A percentile compares a stretch with the other conserved stretches of the same genome.
These are phyloP conservation scores for Ziziphus jujuba DNA, from an alignment of 306 rosid genomes.

Conservation along the genomic window DNA sequence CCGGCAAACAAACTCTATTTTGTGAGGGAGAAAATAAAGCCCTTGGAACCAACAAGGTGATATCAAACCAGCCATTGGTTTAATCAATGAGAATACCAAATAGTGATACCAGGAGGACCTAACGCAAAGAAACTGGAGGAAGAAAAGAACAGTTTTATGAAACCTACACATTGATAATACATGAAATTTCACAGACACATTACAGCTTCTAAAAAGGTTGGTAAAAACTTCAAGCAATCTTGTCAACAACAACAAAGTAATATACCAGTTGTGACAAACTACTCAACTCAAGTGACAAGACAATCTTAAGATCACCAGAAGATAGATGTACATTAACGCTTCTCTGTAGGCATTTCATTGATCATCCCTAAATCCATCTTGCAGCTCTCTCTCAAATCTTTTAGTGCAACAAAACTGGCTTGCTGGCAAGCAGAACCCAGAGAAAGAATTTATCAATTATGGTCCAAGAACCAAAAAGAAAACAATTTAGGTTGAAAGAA, in stretches of 20 bases:
- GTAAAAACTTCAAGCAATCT: neutral
- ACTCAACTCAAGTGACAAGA: slow-evolving; percentile 18
- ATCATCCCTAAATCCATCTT: slow-evolving; percentile 61
- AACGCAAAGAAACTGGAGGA: no score
- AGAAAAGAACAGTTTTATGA: no score
- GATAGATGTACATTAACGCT: slow-evolving; percentile 35
- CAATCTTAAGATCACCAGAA: slow-evolving; percentile 38
- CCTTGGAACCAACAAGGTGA: no score
- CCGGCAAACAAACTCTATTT: no score
- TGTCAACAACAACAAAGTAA: slow-evolving; percentile 4
- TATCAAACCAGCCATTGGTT: no score
- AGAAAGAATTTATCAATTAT: slow-evolving; percentile 9
- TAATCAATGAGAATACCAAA: no score
- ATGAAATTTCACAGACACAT: slow-evolving; percentile 8
- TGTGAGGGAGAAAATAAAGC: no score
- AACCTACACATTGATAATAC: neutral
- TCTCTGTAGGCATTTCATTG: slow-evolving; percentile 40
- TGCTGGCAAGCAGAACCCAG: slow-evolving; percentile 51
- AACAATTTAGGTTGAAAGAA: neutral
- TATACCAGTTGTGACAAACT: slow-evolving; percentile 5
- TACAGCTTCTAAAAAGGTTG: slow-evolving; percentile 11
- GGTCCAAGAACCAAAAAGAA: neutral
- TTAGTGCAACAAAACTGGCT: slow-evolving; percentile 46
- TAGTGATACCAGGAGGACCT: no score
- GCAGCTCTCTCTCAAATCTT: slow-evolving; percentile 80